These are phyloP conservation scores for Starmerella stellata DNA, from an alignment of 805 yeast genomes.

Conservation along the genomic window DNA sequence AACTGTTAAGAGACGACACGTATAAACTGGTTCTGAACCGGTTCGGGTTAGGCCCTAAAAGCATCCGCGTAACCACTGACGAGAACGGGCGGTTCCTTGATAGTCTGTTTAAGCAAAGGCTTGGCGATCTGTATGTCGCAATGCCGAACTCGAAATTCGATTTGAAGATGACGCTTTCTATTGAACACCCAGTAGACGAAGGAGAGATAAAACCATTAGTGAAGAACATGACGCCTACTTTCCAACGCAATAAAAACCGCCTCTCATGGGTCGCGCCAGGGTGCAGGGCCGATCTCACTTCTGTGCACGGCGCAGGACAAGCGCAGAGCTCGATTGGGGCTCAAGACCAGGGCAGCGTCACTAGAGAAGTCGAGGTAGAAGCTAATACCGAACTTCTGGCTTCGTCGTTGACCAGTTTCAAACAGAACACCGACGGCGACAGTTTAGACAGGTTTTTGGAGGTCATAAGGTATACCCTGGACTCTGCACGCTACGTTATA, in stretches of 20 bases:
- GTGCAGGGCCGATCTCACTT: conserved; percentile 21
- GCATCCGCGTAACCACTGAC: conserved; percentile 19
- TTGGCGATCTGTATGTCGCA: conserved; percentile 53
- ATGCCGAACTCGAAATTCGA: conserved; percentile 67
- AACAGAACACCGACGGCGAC: conserved; percentile 16
- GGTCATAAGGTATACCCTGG: conserved; percentile 37
- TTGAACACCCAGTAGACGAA: conserved; percentile 54
- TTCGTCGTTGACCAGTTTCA: conserved; percentile 25
- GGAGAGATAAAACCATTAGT: conserved; percentile 23
- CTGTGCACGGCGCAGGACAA: conserved; percentile 16
- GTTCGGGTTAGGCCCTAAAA: conserved; percentile 3
- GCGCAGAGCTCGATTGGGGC: neutral
- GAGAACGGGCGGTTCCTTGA: conserved; percentile 27
- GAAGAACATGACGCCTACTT: conserved; percentile 22
- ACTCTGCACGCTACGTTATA: conserved; percentile 18
- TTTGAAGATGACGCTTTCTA: conserved; percentile 51
- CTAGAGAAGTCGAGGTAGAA: conserved; percentile 36
- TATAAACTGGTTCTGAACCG: conserved; percentile 2
- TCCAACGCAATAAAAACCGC: conserved; percentile 48
- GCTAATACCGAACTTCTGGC: conserved; percentile 30
- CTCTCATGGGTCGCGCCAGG: conserved; percentile 54
- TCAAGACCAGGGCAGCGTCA: no score
- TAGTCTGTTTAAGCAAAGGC: conserved; percentile 52
- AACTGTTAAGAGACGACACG: conserved; percentile 11
- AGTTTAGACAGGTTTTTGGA: conserved; percentile 44